Conservation (phyloP, 2,329 filamentous ascomycete species). For the Chaetomiaceae sp. region DNA sequence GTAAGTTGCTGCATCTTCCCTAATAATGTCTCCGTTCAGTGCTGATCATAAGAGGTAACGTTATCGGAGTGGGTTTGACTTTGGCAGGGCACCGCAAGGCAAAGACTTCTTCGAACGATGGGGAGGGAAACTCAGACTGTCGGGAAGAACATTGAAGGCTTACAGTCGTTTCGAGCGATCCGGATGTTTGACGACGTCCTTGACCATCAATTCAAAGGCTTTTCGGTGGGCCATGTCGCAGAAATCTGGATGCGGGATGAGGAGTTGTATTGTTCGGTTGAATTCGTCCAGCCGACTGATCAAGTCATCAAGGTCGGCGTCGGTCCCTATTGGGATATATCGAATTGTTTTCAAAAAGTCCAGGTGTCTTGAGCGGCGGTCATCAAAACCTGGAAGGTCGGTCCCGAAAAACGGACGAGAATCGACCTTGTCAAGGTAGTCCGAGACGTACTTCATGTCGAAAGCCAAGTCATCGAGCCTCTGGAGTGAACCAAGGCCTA, state of each 20-base stretch:
- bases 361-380: background rate
- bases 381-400: background rate
- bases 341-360: conserved; percentile 2
- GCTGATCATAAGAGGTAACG: too few species aligned
- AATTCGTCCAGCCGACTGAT: conserved; percentile 4
- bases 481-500: background rate
- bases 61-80: too few species aligned
- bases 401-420: background rate
- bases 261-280: conserved; percentile 2
- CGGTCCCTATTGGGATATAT: background rate
- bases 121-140: too few species aligned
- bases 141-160: too few species aligned
- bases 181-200: background rate
- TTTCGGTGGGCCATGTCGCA: background rate
- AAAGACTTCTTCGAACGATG: too few species aligned
- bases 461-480: conserved; percentile 2
- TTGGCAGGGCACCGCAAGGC: too few species aligned
- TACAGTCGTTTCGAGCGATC: conserved; percentile 2
- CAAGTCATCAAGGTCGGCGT: background rate
- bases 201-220: conserved; percentile 3
- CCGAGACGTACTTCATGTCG: background rate
- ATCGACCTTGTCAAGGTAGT: conserved; percentile 7
- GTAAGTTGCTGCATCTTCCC: conserved; percentile 7
- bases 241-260: background rate
- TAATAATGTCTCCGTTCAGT: too few species aligned